phyloP scores from a whole-genome alignment of 1,139 yeast genomes.

The Kodamaea plutei region DNA sequence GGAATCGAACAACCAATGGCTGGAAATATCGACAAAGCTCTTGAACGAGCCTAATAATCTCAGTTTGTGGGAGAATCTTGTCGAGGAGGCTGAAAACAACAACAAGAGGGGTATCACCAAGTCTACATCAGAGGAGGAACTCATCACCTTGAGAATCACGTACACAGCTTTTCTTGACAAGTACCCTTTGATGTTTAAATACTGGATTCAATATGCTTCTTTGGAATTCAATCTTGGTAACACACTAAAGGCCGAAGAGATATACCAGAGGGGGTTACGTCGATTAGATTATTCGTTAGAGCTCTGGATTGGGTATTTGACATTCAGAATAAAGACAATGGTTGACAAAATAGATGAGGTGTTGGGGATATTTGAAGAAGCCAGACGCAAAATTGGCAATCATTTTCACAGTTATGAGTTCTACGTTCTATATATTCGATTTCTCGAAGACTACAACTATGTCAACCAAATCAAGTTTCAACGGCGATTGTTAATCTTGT shows the following conservation, averaged over 20 bases:
- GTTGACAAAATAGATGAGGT: slow-evolving; percentile 29
- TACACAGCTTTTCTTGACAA: slow-evolving; percentile 55
- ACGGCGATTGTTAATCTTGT: slow-evolving; percentile 41
- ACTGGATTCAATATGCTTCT: slow-evolving; percentile 75
- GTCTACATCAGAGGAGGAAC: slow-evolving; percentile 35
- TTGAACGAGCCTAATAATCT: slow-evolving; percentile 44
- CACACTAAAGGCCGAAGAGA: slow-evolving; percentile 41
- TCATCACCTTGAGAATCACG: slow-evolving; percentile 43
- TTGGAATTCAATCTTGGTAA: slow-evolving; percentile 61
- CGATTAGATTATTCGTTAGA: slow-evolving; percentile 55
- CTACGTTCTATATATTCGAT: slow-evolving; percentile 67
- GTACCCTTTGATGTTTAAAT: slow-evolving; percentile 71
- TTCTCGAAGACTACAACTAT: slow-evolving; percentile 37
- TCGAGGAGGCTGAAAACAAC: slow-evolving; percentile 33
- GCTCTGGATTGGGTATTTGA: slow-evolving; percentile 70
- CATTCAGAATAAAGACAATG: slow-evolving; percentile 47
- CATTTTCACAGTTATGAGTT: slow-evolving; percentile 74
- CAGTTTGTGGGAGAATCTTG: slow-evolving; percentile 46
- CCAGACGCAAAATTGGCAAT: slow-evolving; percentile 59
- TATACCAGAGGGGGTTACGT: slow-evolving; percentile 54
- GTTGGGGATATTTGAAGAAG: slow-evolving; percentile 53
- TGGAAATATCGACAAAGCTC: slow-evolving; percentile 24
- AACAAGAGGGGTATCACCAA: slow-evolving; percentile 37
- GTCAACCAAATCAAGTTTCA: slow-evolving; percentile 27
- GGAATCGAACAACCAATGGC: slow-evolving; percentile 15